Conservation (phyloP, 768 basidiomycete genomes). For the Lactarius vividus region DNA sequence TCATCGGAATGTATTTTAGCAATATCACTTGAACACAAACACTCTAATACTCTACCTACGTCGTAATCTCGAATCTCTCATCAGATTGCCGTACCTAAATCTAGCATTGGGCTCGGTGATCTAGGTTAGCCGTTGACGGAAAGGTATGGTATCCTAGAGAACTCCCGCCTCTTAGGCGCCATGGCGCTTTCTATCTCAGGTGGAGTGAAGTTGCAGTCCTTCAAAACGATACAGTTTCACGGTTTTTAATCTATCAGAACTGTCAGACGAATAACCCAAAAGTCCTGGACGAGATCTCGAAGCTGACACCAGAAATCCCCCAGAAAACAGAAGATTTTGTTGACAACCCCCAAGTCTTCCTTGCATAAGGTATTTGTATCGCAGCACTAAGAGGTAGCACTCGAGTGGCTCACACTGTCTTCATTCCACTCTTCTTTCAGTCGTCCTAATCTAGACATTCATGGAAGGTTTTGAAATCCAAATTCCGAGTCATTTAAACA, state of each 20-base stretch:
- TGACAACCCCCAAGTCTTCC: slow-evolving; percentile 36
- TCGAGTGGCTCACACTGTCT: background rate
- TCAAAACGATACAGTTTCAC: background rate
- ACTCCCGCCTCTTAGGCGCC: too few relatives aligned
- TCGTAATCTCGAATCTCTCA: background rate
- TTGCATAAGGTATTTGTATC: slow-evolving; percentile 3
- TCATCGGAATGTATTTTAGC: background rate
- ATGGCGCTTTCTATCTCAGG: too few relatives aligned
- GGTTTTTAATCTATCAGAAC: slow-evolving; percentile 40
- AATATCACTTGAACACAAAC: background rate
- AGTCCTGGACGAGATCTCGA: slow-evolving; percentile 52
- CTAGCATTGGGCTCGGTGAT: background rate
- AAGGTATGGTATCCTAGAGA: slow-evolving; percentile 44
- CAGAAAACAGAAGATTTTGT: slow-evolving; percentile 53
- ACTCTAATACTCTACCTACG: background rate
- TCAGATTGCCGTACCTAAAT: background rate
- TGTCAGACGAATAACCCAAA: slow-evolving; percentile 49
- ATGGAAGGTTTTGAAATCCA: background rate
- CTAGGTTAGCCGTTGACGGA: slow-evolving; percentile 44
- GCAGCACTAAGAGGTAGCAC: background rate
- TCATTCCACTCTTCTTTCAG: slow-evolving; percentile 1
- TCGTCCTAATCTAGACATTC: background rate
- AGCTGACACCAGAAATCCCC: slow-evolving; percentile 50
- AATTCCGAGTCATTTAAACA: too few relatives aligned
- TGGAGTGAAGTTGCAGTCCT: too few relatives aligned